Evolutionary conservation across 139 green algal genomes (phyloP).

Genomic region (Pedinophyceae sp.): DNA sequence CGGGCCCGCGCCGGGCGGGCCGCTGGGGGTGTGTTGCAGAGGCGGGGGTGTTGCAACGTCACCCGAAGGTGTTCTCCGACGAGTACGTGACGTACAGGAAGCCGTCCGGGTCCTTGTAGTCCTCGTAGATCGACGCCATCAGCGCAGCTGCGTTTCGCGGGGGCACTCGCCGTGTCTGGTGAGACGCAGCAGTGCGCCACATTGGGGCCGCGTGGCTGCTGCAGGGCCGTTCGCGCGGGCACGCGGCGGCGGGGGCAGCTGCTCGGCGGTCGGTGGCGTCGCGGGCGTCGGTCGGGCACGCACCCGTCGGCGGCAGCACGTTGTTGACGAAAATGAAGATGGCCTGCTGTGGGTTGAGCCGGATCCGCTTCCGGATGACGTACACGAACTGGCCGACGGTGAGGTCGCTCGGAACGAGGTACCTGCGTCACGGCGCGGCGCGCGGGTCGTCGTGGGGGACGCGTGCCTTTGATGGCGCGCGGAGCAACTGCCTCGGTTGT

Average conservation of each 20-base stretch:
- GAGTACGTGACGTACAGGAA: conserved; percentile 97
- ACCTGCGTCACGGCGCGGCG: conserved; percentile 42
- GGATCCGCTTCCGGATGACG: conserved; percentile 96
- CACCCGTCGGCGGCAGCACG: conserved; percentile 83
- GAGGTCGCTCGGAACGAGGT: conserved; percentile 91
- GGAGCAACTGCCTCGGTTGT: too few relatives aligned
- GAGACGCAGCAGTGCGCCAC: not conserved
- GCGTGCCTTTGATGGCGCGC: not conserved
- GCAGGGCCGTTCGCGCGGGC: not conserved
- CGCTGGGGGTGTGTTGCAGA: too few relatives aligned
- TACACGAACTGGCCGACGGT: conserved; percentile 99
- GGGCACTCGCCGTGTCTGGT: too few relatives aligned
- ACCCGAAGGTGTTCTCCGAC: conserved; percentile 40
- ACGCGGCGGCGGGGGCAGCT: not conserved
- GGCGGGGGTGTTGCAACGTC: too few relatives aligned
- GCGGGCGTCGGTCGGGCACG: not conserved
- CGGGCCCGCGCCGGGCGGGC: too few relatives aligned
- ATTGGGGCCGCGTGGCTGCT: not conserved
- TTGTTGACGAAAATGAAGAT: conserved; percentile 99
- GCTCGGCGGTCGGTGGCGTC: not conserved
- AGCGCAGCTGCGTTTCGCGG: conserved; percentile 85
- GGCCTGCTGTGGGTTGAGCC: conserved; percentile 86
- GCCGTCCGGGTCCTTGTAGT: conserved; percentile 96
- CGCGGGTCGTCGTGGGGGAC: too few relatives aligned
- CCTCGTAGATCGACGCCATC: conserved; percentile 93